These are phyloP conservation scores for Diaporthe humulicola DNA, from an alignment of 2,329 filamentous ascomycete species.

Conservation along the genomic window DNA sequence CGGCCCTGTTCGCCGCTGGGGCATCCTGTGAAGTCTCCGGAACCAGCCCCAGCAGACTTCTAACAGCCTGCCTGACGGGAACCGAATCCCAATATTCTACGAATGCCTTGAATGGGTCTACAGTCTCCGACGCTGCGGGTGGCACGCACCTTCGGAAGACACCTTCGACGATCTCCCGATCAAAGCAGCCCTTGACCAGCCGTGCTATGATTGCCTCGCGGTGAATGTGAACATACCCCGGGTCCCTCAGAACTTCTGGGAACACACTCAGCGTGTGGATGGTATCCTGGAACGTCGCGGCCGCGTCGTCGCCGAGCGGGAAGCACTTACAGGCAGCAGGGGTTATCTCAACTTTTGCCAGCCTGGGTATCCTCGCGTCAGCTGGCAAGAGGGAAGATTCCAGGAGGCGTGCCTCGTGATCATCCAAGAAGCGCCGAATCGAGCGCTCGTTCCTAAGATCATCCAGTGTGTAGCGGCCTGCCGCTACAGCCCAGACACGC, in stretches of 20 bases:
- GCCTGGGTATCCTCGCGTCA: neutral
- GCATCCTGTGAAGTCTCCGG: neutral
- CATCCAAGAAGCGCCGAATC: neutral
- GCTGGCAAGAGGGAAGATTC: neutral
- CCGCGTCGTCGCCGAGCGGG: neutral
- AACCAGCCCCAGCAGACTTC: neutral
- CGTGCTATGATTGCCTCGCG: neutral
- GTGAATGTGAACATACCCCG: neutral
- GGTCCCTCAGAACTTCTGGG: neutral
- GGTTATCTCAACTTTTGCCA: slow-evolving; percentile 5
- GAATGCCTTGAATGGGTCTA: neutral
- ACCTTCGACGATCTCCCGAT: neutral
- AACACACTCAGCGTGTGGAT: neutral
- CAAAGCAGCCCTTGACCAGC: neutral
- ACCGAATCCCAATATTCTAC: neutral
- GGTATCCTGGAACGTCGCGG: neutral
- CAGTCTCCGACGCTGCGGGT: neutral
- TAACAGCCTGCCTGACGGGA: neutral
- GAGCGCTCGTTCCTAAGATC: neutral
- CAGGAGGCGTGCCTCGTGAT: neutral
- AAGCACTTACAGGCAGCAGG: neutral
- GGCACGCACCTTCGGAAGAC: neutral
- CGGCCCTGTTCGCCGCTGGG: neutral
- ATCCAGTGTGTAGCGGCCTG: neutral
- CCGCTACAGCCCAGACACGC: neutral